phyloP scores from a whole-genome alignment of 306 rosid genomes.

The Abrus pulchellus region DNA sequence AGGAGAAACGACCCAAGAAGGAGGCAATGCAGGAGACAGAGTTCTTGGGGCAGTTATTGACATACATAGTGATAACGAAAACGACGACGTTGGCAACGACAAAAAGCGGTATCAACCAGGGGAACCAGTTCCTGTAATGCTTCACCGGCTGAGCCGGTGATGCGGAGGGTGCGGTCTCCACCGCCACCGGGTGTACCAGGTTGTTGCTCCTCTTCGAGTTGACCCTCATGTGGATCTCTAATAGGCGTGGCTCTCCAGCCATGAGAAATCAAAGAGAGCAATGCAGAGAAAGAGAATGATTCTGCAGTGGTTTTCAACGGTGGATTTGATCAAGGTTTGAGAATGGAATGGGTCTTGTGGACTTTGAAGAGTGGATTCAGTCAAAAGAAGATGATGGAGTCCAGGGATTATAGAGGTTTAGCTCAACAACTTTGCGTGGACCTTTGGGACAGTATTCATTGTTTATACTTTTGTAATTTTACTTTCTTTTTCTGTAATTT shows the following conservation, averaged over 20 bases:
- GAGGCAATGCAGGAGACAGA: constrained; percentile 77
- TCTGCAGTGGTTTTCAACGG: no score
- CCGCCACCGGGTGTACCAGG: constrained; percentile 71
- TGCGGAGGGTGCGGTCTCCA: neutral
- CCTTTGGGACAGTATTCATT: neutral
- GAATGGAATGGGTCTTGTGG: neutral
- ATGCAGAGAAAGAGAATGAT: no score
- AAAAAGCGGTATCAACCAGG: constrained; percentile 80
- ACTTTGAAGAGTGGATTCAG: neutral
- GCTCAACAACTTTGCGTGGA: constrained; percentile 7
- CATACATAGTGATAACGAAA: constrained; percentile 83
- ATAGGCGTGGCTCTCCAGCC: constrained; percentile 54
- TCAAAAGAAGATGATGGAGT: neutral
- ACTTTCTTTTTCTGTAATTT: no score
- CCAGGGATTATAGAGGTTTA: neutral
- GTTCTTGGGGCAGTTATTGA: constrained; percentile 89
- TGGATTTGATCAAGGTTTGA: no score
- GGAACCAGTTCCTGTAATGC: constrained; percentile 74
- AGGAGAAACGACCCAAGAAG: constrained; percentile 82
- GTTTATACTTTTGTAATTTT: no score
- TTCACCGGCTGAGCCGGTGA: constrained; percentile 10
- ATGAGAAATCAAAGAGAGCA: neutral
- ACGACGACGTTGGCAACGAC: constrained; percentile 67
- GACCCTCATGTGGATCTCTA: constrained; percentile 57
- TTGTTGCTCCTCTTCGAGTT: constrained; percentile 35